Base-by-base conservation (phyloP, 2,329 filamentous ascomycete genomes). In the Cladosporium sp. region DNA sequence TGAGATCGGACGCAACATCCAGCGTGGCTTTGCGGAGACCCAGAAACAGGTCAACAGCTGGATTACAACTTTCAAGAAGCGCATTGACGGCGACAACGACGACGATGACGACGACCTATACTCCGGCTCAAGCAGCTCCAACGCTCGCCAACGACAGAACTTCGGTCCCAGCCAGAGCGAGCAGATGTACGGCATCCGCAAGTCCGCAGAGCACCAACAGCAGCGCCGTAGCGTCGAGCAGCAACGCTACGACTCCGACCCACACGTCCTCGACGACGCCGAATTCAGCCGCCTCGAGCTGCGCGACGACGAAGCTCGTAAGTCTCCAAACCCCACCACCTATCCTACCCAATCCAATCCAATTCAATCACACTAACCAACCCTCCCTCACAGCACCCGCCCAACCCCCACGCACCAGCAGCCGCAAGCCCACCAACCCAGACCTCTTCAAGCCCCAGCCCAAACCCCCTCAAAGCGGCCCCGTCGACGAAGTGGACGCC, bases 11-110 rank as follows among this genome's bases (percentile, higher is more conserved):
- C 92, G 97, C 76, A 97, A 96, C 74, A 86, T 99, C 71, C 90
- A 90, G 76, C 96, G 98, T 80, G 95, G 95, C 4, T 99, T 99
- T 80, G 75, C 93, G 64, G 93, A 99, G 75, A 98, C 95, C 1
- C 95, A 98, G 80, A 89, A 87, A 64, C 96, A 91, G 75, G 91
- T 99, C 72, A 98, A 96, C 80, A 86, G 87, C 59, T 98, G 94
- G 93, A 92, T 99, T 72, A 91, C 87, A 60, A 93, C 88, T 69
- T 83, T 99, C 76, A 95, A 92, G 81, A 98, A 98, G 86, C 92
- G 89, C 78, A 86, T 99, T 37, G 93, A 98, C 73, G 94, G 95
- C 58, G 92, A 95, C 69, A 91, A 93, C 66, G 21, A 46, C n/a
- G 86, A 90, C 63, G 90, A 93, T 28, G 86, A 79, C 21, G 77